Percentiles rank a stretch among this genome's conserved stretches.
Evolutionary conservation across 108 stramenopile species (phyloP).

Genomic region (Pseudonitzschia multistriata): DNA sequence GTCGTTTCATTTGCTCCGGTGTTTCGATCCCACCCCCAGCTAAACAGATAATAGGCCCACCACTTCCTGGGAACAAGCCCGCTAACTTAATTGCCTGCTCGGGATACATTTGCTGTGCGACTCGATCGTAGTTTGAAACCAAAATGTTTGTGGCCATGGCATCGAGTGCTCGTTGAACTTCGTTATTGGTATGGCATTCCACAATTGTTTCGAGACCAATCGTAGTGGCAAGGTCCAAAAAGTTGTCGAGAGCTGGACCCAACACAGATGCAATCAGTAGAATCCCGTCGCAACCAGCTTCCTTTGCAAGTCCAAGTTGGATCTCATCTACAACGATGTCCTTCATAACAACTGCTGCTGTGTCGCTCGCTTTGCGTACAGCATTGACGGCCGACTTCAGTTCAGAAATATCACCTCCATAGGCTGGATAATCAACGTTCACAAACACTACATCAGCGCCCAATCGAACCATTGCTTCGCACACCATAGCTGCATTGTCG

Average conservation of each 20-base stretch:
- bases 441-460: constrained; percentile 88
- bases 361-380: constrained; percentile 57
- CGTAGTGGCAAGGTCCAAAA: constrained; percentile 80
- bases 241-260: constrained; percentile 79
- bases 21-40: constrained; percentile 80
- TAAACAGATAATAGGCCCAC: constrained; percentile 81
- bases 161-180: constrained; percentile 81
- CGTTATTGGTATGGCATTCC: constrained; percentile 86
- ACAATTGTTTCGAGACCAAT: constrained; percentile 90
- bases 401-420: constrained; percentile 84
- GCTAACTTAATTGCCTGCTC: constrained; percentile 84
- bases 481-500: constrained; percentile 85
- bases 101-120: constrained; percentile 55
- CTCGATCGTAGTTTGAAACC: constrained; percentile 83
- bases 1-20: constrained; percentile 78
- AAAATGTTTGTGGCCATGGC: constrained; percentile 78
- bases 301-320: constrained; percentile 85
- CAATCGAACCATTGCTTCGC: constrained; percentile 86
- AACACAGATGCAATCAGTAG: constrained; percentile 77
- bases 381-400: constrained; percentile 70
- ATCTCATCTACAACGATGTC: constrained; percentile 92
- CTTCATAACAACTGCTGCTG: constrained; percentile 89
- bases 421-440: constrained; percentile 84
- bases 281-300: constrained; percentile 86
- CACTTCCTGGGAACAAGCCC: constrained; percentile 81